These are phyloP conservation scores for Gamarada debralockiae DNA, from an alignment of 495 filamentous ascomycete genomes.

Conservation along the genomic window DNA sequence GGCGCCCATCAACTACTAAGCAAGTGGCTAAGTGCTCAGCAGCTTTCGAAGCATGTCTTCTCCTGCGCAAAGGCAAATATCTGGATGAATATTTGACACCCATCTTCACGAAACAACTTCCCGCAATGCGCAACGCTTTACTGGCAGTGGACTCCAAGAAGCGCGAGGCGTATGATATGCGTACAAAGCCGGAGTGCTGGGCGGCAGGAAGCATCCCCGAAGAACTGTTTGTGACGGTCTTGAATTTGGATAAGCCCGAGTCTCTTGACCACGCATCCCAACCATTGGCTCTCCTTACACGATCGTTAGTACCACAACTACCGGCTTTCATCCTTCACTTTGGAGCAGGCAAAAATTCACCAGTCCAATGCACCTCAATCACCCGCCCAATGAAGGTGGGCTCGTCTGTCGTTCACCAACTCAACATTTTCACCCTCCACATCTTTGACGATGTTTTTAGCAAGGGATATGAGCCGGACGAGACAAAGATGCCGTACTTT, in stretches of 20 bases:
- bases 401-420: constrained; percentile 35
- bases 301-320: constrained; percentile 57
- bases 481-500: constrained; percentile 76
- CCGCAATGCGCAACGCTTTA: constrained; percentile 86
- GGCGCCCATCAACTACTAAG: constrained; percentile 59
- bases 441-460: constrained; percentile 87
- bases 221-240: constrained; percentile 58
- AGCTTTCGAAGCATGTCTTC: constrained; percentile 79
- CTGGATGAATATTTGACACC: constrained; percentile 73
- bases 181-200: constrained; percentile 78
- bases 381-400: constrained; percentile 36
- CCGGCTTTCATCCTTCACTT: constrained; percentile 71
- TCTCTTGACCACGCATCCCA: constrained; percentile 56
- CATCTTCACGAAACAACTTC: constrained; percentile 66
- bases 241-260: constrained; percentile 55
- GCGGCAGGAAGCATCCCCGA: constrained; percentile 43
- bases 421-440: constrained; percentile 69
- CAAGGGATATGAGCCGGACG: constrained; percentile 67
- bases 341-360: constrained; percentile 44
- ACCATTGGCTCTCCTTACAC: constrained; percentile 69
- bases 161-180: constrained; percentile 69
- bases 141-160: constrained; percentile 78
- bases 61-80: constrained; percentile 60
- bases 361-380: constrained; percentile 17
- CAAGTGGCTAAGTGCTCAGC: constrained; percentile 82